Evolutionary conservation across 2,329 filamentous ascomycete species (phyloP), one percentile per base, ranked within the genome.

Genomic region (Colletotrichum sp.): DNA sequence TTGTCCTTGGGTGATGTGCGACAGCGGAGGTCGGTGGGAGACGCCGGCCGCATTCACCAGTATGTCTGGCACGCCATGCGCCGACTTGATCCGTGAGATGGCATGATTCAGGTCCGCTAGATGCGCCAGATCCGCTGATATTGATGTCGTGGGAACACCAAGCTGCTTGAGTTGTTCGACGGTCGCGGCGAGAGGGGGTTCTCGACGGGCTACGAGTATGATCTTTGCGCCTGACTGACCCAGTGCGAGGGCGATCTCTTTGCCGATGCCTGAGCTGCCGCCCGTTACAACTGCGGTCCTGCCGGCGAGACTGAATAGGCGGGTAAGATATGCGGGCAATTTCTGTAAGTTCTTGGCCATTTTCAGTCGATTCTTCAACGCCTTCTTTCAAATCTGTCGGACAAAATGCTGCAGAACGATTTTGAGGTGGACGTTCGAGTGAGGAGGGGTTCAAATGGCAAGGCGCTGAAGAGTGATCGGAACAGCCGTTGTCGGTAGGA

Each of bases 251-350:
- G 82, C 81, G 75, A 84, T 84, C 24, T 80, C 80, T 2, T 81
- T 81, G 12, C 83, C 83, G 65, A 84, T 84, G 13, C 83, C 83
- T 5, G 82, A 82, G 74, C 82, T 84, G n/a, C 80, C 83, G 8
- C 83, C 83, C 0, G 83, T 84, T 2, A 84, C 76, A 8, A 84
- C 78, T 0, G 82, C 83, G 7, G 80, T 79, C 48, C 78, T 79
- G 18, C 82, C 82, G 0, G 76, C 70, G n/a, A 84, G 80, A 21
- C 80, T 77, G 70, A 84, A 83, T 34, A 84, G 76, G 9, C 78
- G 77, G 28, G 80, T 66, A 30, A 84, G 80, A 59, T 82, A 83
- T 9, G 59, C 18, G 1, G 74, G 74, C 6, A 76, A 28, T n/a
- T 66, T 63, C 28, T 59, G 66, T 5, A 66, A 4, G 12, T 76